Evolutionary conservation across 2,329 filamentous ascomycete species (phyloP), one percentile per base, ranked within the genome.

Genomic region (Colletotrichum agaves): DNA sequence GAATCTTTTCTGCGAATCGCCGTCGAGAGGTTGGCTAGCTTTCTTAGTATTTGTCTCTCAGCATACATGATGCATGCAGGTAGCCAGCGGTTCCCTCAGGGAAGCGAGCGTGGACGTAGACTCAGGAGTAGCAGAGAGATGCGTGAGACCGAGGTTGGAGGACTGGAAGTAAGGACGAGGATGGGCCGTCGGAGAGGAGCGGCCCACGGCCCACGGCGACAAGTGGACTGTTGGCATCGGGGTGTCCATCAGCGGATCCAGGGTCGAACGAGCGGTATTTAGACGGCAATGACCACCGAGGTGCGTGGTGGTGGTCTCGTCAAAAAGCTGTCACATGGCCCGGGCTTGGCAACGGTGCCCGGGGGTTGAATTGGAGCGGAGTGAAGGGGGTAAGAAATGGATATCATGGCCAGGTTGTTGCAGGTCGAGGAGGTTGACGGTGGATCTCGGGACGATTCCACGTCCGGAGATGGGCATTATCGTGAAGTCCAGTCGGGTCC

Each of bases 341-440:
- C 44, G 61, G 46, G 12, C 46, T 64, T 67, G 60, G 64, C 60
- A 57, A 53, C 60, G 64, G 64, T 37, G 35, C 17, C 64, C 17
- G 59, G 58, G 59, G 49, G 27, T 64, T 37, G 53, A n/a, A 10
- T 19, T 52, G 39, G 31, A 41, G 50, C 49, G 13, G 61, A 56
- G 33, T 43, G 53, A 63, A 63, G 52, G 59, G 59, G 52, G 13
- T 23, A 31, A 31, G 21, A 55, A 52, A 47, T 21, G 39, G 53
- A 44, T n/a, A 43, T 41, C 52, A 57, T 52, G 52, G 50, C 11
- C 31, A 63, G 46, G 49, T 15, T 57, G 35, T 39, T 56, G 33
- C 58, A 56, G 39, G 61, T 27, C 23, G 15, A 52, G n/a, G 31
- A 53, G 50, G 11, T 53, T 50, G 37, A 44, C 39, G 44, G 31